Conservation (phyloP, 495 filamentous ascomycete species). For the Stereocaulon alpinum region DNA sequence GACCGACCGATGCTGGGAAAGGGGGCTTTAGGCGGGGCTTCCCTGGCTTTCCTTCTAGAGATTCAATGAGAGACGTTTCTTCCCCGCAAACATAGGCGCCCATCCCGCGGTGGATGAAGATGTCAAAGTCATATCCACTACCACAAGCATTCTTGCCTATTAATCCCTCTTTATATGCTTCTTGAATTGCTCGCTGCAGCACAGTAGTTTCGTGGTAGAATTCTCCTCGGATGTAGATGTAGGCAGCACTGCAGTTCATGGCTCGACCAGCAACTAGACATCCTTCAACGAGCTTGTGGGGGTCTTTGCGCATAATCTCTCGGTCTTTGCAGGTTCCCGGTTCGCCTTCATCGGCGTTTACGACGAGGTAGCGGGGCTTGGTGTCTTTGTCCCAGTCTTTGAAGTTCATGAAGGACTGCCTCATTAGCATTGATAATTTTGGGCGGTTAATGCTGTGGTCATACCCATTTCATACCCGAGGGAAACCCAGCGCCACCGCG, state of each 20-base stretch:
- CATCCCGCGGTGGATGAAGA: constrained; percentile 92
- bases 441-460: neutral
- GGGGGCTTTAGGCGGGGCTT: constrained; percentile 98
- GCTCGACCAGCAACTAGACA: constrained; percentile 92
- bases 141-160: constrained; percentile 98
- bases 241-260: constrained; percentile 96
- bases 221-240: constrained; percentile 99
- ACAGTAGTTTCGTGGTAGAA: constrained; percentile 96
- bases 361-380: constrained; percentile 89
- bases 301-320: constrained; percentile 99
- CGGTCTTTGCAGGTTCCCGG: constrained; percentile 98
- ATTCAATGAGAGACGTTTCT: constrained; percentile 96
- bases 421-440: constrained; percentile 21
- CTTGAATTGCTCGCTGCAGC: constrained; percentile 88
- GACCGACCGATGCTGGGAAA: constrained; percentile 91
- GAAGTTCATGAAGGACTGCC: constrained; percentile 98
- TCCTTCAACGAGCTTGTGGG: constrained; percentile 95
- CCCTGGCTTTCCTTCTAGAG: constrained; percentile 93
- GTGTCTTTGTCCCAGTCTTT: constrained; percentile 98
- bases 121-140: constrained; percentile 94
- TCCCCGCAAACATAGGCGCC: constrained; percentile 97
- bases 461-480: constrained; percentile 97
- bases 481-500: constrained; percentile 97
- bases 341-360: constrained; percentile 98
- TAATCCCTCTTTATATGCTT: constrained; percentile 84